These are phyloP conservation scores for Rhododendron simsii DNA, from an alignment of 148 eudicot species.

Conservation along the genomic window DNA sequence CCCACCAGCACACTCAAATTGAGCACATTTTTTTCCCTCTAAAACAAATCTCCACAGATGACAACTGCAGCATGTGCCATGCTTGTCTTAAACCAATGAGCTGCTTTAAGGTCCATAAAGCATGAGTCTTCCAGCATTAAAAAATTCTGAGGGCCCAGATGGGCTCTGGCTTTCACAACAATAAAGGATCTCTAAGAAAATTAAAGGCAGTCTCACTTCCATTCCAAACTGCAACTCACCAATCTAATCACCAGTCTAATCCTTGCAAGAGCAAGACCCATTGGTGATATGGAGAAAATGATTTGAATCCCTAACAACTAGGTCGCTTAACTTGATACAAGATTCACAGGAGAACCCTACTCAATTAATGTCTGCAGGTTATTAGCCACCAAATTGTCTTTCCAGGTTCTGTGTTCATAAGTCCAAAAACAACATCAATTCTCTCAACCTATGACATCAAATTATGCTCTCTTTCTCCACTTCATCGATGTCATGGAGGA, in stretches of 20 bases:
- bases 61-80: neutral
- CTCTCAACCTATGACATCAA: conserved; percentile 2
- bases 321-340: neutral
- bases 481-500: conserved; percentile 10
- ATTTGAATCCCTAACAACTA: neutral
- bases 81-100: neutral
- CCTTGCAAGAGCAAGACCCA: neutral
- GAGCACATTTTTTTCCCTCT: neutral
- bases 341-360: neutral
- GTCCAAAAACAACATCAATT: conserved; percentile 11
- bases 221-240: neutral
- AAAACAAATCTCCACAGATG: neutral
- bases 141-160: neutral
- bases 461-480: conserved; percentile 10
- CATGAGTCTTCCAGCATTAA: neutral
- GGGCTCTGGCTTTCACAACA: neutral
- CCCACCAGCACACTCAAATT: neutral
- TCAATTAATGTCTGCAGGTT: conserved; percentile 10
- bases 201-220: neutral
- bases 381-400: neutral
- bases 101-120: neutral
- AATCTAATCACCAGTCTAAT: neutral
- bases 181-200: neutral
- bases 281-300: neutral
- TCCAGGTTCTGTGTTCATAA: conserved; percentile 4